Base-by-base conservation (phyloP, 495 filamentous ascomycete genomes). In the Beverwykella pulmonaria region DNA sequence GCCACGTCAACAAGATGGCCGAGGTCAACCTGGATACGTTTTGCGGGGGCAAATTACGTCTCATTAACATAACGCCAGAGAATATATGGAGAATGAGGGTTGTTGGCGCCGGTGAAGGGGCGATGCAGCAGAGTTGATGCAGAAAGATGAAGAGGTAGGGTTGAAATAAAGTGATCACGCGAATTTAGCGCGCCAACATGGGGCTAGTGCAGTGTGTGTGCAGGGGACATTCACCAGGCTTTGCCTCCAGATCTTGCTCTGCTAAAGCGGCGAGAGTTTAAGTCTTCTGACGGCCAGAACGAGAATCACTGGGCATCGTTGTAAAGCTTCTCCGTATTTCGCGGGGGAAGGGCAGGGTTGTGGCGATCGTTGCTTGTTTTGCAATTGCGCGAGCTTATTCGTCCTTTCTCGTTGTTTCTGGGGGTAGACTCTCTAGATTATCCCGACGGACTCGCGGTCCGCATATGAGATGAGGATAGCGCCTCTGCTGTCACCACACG, bases 161-260 rank as follows among this genome's bases (percentile, higher is more conserved):
- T 69, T 61, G 61, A 69, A 65, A 64, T 69, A 64, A 57, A 69
- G 67, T 69, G 67, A 46, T 69, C 60, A 64, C 60, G 60, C 55
- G 67, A 60, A 60, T 65, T 68, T 68, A 68, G 65, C 65, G 65
- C 48, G 59, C 56, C 47, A 27, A 41, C 54, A 48, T 26, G 53
- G 46, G 65, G n/a, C 26, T 69, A 64, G 67, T 39, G 44, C 54
- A 62, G 30, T 36, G 32, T 23, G 22, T 7, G 34, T 19, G 52
- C 50, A 23, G 52, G 61, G 49, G 62, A 22, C 48, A 50, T 23
- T 10, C 25, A 29, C 39, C 23, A 34, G 10, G 27, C 34, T 6
- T 22, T 26, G 39, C 29, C 53, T 2, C 29, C 63, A 46, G 56
- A 67, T 55, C 54, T 61, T 20, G 17, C 41, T 50, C 14, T 29